These are phyloP conservation scores for Galium porrigens DNA, from an alignment of 305 asterid genomes.

Conservation along the genomic window DNA sequence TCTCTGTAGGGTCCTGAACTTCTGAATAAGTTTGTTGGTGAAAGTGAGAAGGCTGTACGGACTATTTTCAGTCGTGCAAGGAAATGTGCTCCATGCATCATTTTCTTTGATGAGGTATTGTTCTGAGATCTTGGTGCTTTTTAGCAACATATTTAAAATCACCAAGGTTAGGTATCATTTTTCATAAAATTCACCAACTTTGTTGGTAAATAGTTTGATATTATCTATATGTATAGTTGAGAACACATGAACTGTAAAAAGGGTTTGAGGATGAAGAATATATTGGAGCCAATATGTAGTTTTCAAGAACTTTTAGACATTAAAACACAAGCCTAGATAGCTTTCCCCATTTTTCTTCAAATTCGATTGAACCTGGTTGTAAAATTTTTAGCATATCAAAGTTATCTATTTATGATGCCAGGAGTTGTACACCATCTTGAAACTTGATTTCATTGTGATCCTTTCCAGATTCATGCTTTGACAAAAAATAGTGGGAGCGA, in stretches of 20 bases:
- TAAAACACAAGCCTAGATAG: neutral
- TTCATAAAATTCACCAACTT: neutral
- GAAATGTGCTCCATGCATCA: constrained; percentile 74
- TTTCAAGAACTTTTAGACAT: neutral
- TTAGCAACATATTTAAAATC: neutral
- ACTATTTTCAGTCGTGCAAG: constrained; percentile 76
- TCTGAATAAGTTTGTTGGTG: constrained; percentile 78
- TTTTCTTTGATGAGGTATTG: constrained; percentile 84
- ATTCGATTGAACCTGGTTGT: neutral
- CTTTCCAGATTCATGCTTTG: constrained; percentile 59
- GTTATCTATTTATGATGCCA: neutral
- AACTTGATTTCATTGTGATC: neutral
- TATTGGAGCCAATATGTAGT: neutral
- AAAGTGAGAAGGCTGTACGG: constrained; percentile 70
- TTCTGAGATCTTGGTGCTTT: constrained; percentile 4
- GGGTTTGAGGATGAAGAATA: no score
- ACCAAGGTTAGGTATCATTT: no score
- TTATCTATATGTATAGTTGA: no score
- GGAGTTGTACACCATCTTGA: neutral
- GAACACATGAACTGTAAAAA: no score
- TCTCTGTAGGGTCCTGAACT: constrained; percentile 67
- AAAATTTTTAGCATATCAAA: neutral
- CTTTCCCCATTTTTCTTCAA: neutral
- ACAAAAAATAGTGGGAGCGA: constrained; percentile 59
- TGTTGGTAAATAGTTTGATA: no score